phyloP scores from a whole-genome alignment of 2,329 filamentous ascomycete genomes.

The Fusarium ambrosium region DNA sequence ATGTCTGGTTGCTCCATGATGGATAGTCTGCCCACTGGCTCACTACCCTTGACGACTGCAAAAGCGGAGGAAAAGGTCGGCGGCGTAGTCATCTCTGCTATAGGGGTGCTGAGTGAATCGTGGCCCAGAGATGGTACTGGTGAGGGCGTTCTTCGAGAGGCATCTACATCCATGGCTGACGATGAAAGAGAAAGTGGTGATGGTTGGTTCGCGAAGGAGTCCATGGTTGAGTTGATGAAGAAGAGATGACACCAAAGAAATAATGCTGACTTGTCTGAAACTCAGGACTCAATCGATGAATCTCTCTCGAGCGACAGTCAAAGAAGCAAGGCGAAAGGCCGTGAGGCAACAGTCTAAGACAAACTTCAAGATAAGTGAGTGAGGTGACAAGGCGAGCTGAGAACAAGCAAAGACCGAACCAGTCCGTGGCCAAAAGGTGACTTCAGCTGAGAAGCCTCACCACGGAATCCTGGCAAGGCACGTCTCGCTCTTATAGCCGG shows the following conservation, averaged over 20 bases:
- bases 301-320: not conserved
- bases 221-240: slow-evolving; percentile 20
- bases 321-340: slow-evolving; percentile 9
- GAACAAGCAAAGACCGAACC: slow-evolving; percentile 10
- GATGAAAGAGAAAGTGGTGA: slow-evolving; percentile 32
- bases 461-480: slow-evolving; percentile 14
- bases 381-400: slow-evolving; percentile 16
- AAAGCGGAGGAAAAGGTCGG: slow-evolving; percentile 30
- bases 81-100: slow-evolving; percentile 35
- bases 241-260: not conserved
- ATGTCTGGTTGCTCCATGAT: slow-evolving; percentile 10
- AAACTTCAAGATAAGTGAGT: slow-evolving; percentile 3
- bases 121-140: slow-evolving; percentile 37
- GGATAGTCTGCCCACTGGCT: slow-evolving; percentile 7
- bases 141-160: slow-evolving; percentile 33
- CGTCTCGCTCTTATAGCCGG: slow-evolving; percentile 37
- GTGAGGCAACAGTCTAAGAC: slow-evolving; percentile 40
- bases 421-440: slow-evolving; percentile 11
- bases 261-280: slow-evolving; percentile 7
- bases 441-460: slow-evolving; percentile 22
- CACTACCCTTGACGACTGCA: slow-evolving; percentile 17
- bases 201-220: slow-evolving; percentile 27
- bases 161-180: slow-evolving; percentile 35
- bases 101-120: slow-evolving; percentile 34
- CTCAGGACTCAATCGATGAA: slow-evolving; percentile 12